Conservation (phyloP, 2,329 filamentous ascomycete genomes). For the Monosporascus cannonballus region DNA sequence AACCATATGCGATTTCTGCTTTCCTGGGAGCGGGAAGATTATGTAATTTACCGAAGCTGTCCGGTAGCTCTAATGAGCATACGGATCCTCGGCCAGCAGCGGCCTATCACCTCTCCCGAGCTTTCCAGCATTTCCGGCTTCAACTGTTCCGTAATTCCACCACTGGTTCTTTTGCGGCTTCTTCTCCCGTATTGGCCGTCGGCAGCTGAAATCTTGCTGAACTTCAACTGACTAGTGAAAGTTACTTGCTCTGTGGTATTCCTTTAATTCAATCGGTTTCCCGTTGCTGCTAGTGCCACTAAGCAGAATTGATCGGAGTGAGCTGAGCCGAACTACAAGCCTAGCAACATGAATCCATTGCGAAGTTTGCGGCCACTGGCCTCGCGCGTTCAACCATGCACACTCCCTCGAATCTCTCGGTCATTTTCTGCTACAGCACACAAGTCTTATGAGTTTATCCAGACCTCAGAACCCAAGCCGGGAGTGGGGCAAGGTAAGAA, state of each 20-base stretch:
- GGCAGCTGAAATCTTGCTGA: neutral
- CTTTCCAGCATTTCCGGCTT: too few relatives aligned
- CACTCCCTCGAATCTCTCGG: conserved; percentile 49
- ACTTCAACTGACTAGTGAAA: neutral
- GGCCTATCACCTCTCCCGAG: too few relatives aligned
- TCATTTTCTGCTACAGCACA: conserved; percentile 42
- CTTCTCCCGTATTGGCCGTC: neutral
- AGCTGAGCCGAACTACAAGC: neutral
- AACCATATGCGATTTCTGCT: neutral
- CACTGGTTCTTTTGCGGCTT: neutral
- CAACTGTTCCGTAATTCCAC: too few relatives aligned
- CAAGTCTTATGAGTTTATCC: conserved; percentile 68
- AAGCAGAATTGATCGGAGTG: neutral
- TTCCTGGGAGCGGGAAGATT: too few relatives aligned
- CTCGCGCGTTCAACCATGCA: conserved; percentile 51
- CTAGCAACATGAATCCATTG: conserved; percentile 42
- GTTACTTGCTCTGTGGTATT: neutral
- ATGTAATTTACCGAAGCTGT: too few relatives aligned
- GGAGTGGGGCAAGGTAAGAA: conserved; percentile 76
- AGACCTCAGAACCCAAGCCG: conserved; percentile 76
- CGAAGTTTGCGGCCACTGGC: conserved; percentile 56
- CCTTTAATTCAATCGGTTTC: neutral
- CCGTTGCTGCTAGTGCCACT: too few relatives aligned
- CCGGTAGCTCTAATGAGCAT: too few relatives aligned
- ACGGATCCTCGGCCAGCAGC: too few relatives aligned